These are phyloP conservation scores for Fagopyrum tataricum DNA, from an alignment of 148 eudicot species.

Conservation along the genomic window DNA sequence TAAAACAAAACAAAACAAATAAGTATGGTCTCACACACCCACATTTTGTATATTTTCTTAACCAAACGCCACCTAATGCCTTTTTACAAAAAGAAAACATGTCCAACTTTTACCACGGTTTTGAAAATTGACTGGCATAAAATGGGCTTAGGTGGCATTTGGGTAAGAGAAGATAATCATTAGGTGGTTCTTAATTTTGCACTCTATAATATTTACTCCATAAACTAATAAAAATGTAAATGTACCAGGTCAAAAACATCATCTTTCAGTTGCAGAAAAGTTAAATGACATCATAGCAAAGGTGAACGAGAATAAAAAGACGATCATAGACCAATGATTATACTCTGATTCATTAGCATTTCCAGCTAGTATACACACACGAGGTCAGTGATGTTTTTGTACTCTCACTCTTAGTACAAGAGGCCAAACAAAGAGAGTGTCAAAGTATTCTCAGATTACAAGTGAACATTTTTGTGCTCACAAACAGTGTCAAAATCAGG, in stretches of 20 bases:
- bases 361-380: background rate
- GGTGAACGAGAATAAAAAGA: background rate
- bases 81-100: background rate
- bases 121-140: background rate
- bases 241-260: background rate
- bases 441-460: background rate
- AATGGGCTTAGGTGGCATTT: conserved; percentile 1
- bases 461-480: background rate
- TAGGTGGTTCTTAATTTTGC: background rate
- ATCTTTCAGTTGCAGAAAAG: background rate
- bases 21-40: too few species aligned
- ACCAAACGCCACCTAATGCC: background rate
- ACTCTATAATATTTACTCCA: background rate
- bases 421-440: background rate
- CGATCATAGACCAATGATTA: background rate
- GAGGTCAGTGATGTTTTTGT: background rate
- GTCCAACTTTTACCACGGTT: background rate
- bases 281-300: background rate
- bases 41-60: background rate
- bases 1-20: background rate
- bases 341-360: background rate
- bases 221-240: background rate
- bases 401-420: background rate
- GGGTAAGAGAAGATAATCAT: background rate
- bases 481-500: background rate